A percentile compares a stretch with the other conserved stretches of the same genome.
These are phyloP conservation scores for Neopestalotiopsis sp. DNA, from an alignment of 2,329 filamentous ascomycete species.

Conservation along the genomic window DNA sequence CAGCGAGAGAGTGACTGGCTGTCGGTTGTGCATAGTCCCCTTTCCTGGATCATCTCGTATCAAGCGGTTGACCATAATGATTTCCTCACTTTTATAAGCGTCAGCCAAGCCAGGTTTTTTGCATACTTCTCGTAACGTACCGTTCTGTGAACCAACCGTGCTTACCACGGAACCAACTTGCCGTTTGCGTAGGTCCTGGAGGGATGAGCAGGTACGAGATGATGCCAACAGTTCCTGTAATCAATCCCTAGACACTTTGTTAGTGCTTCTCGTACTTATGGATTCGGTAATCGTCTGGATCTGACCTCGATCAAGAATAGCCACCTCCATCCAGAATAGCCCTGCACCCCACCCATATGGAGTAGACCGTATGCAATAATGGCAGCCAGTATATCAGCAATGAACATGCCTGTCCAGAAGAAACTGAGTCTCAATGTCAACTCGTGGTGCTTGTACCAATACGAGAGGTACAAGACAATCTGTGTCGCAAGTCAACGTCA, in stretches of 20 bases:
- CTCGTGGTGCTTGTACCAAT: slow-evolving; percentile 41
- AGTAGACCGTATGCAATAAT: slow-evolving; percentile 43
- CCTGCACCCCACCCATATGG: slow-evolving; percentile 41
- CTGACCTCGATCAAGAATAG: slow-evolving; percentile 59
- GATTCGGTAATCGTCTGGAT: slow-evolving; percentile 44
- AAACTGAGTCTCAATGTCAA: slow-evolving; percentile 43
- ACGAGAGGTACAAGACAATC: slow-evolving; percentile 39
- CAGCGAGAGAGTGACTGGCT: slow-evolving; percentile 8
- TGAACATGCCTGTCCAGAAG: slow-evolving; percentile 43
- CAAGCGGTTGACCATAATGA: slow-evolving; percentile 62
- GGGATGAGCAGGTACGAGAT: slow-evolving; percentile 58
- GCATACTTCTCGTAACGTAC: slow-evolving; percentile 17
- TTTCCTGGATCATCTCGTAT: slow-evolving; percentile 38
- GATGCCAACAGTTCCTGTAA: slow-evolving; percentile 47
- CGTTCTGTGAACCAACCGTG: slow-evolving; percentile 61
- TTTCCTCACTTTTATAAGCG: slow-evolving; percentile 46
- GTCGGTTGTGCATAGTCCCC: slow-evolving; percentile 17
- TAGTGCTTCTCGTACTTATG: neutral
- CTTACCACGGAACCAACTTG: slow-evolving; percentile 52
- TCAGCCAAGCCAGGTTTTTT: neutral
- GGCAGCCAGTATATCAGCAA: slow-evolving; percentile 39
- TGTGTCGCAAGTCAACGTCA: slow-evolving; percentile 17
- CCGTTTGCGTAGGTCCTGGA: slow-evolving; percentile 50
- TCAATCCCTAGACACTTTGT: slow-evolving; percentile 26
- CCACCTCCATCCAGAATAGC: slow-evolving; percentile 48